A percentile compares a stretch with the other conserved stretches of the same genome.
Conservation (phyloP, 352 stramenopile genomes). For the Pythium myriotylum region DNA sequence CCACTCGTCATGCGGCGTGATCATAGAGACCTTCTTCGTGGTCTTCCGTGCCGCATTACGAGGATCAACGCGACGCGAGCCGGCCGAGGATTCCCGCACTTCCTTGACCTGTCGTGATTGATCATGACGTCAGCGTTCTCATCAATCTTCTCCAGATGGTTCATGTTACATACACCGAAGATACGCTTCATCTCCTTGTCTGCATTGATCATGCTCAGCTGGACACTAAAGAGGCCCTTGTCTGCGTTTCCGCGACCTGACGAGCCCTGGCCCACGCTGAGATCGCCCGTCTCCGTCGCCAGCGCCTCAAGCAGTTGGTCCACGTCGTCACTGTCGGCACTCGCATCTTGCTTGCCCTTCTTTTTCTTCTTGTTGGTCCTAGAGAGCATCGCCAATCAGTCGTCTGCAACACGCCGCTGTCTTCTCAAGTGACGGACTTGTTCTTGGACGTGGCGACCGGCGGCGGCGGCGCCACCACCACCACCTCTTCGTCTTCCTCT, state of each 20-base stretch:
- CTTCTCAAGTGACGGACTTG: slow-evolving; percentile 25
- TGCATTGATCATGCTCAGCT: slow-evolving; percentile 77
- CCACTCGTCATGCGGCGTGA: slow-evolving; percentile 83
- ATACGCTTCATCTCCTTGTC: slow-evolving; percentile 91
- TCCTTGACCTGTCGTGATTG: slow-evolving; percentile 57
- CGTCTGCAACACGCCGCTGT: not conserved
- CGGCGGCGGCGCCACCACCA: slow-evolving; percentile 4
- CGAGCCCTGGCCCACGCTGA: slow-evolving; percentile 40
- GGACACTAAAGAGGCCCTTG: slow-evolving; percentile 66
- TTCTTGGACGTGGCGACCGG: slow-evolving; percentile 3
- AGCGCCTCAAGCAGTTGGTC: slow-evolving; percentile 75
- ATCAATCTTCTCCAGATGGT: no score
- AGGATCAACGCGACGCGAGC: slow-evolving; percentile 55
- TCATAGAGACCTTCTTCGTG: slow-evolving; percentile 76
- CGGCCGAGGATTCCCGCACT: slow-evolving; percentile 34
- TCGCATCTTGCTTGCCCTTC: slow-evolving; percentile 18
- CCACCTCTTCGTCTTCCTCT: slow-evolving; percentile 7
- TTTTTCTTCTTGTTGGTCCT: slow-evolving; percentile 47
- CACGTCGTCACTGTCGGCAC: slow-evolving; percentile 41
- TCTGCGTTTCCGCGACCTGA: slow-evolving; percentile 42
- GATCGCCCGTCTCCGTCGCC: slow-evolving; percentile 40
- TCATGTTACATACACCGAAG: slow-evolving; percentile 57
- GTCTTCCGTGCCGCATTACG: slow-evolving; percentile 57
- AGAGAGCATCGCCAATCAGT: not conserved
- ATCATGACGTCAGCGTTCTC: no score